phyloP scores from a whole-genome alignment of 176 grass and related monocot species.

The Rhipidocladum racemiflorum region DNA sequence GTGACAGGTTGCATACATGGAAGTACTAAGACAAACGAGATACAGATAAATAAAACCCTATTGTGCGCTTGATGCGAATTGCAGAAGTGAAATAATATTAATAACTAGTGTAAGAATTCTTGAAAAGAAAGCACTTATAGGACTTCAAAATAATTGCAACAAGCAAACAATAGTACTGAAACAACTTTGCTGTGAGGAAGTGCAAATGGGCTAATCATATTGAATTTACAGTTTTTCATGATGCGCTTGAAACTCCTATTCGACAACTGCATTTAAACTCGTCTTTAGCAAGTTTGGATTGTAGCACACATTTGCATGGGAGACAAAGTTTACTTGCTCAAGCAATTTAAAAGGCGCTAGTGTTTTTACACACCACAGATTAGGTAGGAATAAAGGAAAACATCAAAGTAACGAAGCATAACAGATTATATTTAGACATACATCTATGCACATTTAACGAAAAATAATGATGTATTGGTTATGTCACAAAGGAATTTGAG shows the following conservation, averaged over 20 bases:
- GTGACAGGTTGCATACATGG: background rate
- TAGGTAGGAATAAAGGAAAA: background rate
- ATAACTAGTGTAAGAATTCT: background rate
- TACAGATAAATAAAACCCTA: background rate
- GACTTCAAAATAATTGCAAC: background rate
- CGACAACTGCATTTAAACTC: background rate
- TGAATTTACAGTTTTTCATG: background rate
- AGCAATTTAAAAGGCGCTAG: background rate
- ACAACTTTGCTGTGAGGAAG: background rate
- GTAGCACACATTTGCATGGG: conserved; percentile 2
- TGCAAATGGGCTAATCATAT: background rate
- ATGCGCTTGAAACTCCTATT: background rate
- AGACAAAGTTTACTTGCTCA: background rate
- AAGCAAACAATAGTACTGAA: background rate
- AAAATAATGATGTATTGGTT: background rate
- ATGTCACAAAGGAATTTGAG: background rate
- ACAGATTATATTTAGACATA: background rate
- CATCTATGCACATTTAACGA: background rate
- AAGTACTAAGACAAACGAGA: background rate
- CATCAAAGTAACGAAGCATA: background rate
- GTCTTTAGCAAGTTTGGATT: conserved; percentile 1
- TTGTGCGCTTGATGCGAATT: background rate
- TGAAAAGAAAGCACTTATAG: too few relatives aligned
- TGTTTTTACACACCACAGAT: background rate
- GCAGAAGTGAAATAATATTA: background rate